Conservation (phyloP, 257 asterid genomes). For the Leptodermis oblonga region DNA sequence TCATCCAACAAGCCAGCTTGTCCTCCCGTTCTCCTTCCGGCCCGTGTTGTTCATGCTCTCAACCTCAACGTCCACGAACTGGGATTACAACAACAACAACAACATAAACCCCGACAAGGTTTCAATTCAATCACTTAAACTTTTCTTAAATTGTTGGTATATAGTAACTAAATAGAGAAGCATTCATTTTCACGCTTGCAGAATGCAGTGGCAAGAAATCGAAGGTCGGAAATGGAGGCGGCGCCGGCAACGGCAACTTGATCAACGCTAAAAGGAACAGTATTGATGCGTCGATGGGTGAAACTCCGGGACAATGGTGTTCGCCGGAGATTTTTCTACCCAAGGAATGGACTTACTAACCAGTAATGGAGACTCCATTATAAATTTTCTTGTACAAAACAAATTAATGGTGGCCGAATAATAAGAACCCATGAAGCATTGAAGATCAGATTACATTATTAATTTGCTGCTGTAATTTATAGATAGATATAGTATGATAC, state of each 20-base stretch:
- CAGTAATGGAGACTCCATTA: no score
- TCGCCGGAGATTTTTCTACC: slow-evolving; percentile 57
- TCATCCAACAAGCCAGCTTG: slow-evolving; percentile 35
- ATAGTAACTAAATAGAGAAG: no score
- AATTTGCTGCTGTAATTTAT: not conserved
- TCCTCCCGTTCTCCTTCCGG: slow-evolving; percentile 59
- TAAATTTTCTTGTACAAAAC: no score
- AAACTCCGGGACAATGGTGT: slow-evolving; percentile 4
- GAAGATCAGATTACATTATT: not conserved
- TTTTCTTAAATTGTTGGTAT: no score
- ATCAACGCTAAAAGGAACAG: slow-evolving; percentile 19
- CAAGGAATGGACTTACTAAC: slow-evolving; percentile 64
- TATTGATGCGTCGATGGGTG: slow-evolving; percentile 4
- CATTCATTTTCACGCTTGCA: slow-evolving; percentile 11
- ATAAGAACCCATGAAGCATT: not conserved
- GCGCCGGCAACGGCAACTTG: slow-evolving; percentile 18
- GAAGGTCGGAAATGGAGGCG: slow-evolving; percentile 15
- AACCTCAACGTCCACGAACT: slow-evolving; percentile 59
- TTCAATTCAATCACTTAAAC: not conserved
- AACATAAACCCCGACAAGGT: slow-evolving; percentile 39
- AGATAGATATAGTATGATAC: no score
- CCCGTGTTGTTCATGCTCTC: slow-evolving; percentile 53
- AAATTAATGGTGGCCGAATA: not conserved
- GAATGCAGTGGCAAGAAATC: slow-evolving; percentile 18
- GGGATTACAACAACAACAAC: slow-evolving; percentile 26